Evolutionary conservation across 768 basidiomycete genomes (phyloP), one percentile per base, ranked within the genome.

Genomic region (Asterophora lycoperdoides): DNA sequence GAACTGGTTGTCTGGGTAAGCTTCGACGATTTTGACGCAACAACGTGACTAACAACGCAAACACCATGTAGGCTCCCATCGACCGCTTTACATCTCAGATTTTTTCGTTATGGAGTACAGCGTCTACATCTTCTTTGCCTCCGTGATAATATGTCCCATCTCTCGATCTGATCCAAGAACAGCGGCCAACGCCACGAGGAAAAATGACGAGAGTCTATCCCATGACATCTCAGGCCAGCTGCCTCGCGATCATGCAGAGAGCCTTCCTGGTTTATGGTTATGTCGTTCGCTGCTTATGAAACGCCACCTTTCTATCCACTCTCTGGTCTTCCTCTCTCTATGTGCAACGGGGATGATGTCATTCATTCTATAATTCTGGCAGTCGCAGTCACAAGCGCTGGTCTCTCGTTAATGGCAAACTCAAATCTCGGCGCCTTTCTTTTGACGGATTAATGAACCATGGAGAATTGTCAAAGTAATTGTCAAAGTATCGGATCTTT

Each of bases 101-200:
- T 70, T 70, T 53, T 49, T 59, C 1, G 45, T 55, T 2, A 68
- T 70, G 64, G 64, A 62, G n/a, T 69, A 64, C 41, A 67, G 67
- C 17, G 68, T 72, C 11, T 72, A 69, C 53, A 48, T 72, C 2
- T 64, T 69, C 58, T 69, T 70, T 37, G 67, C n/a, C n/a, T n/a
- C n/a, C n/a, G n/a, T n/a, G n/a, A n/a, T n/a, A n/a, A n/a, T n/a
- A n/a, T 60, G 29, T 11, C 5, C 17, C 14, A 8, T 11, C 39
- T 42, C 33, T 46, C 20, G 17, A n/a, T 41, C 15, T 18, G 17
- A 51, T 64, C 2, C 56, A 56, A 18, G 58, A 61, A 41, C n/a
- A n/a, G n/a, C n/a, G n/a, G 52, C 50, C 23, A 56, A 59, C 17
- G 45, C 46, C 8, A 36, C 42, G 8, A 45, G 51, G 33, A 28